Base-by-base conservation (phyloP, 352 stramenopile species). In the Globisporangium paroecandrum region DNA sequence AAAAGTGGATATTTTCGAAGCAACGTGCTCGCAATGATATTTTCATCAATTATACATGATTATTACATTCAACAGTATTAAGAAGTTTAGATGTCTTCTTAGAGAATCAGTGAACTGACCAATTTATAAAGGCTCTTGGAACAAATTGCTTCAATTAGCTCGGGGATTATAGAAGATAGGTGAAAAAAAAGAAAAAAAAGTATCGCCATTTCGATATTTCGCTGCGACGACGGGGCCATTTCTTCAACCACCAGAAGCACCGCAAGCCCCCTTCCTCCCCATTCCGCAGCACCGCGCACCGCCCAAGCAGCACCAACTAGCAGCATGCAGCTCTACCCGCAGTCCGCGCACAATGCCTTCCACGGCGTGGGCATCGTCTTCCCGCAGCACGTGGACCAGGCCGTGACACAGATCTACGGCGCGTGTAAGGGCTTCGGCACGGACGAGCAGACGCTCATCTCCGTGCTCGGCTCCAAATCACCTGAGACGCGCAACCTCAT, bases 391-490 rank as follows among this genome's bases (percentile, higher is more conserved):
- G 75, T 93, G 32, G 85, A 92, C 49, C 72, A 89, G 66, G 76
- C 74, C 29, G 79, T 87, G 36, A 71, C 89, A 65, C 80, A 94
- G 71, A 94, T 94, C 67, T 64, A 89, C 61, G 72, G 61, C 15
- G 85, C 85, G 24, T 87, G 76, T 69, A 84, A 87, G 63, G 85
- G 85, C 55, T 46, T 89, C 24, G 85, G 85, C 74, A 94, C 85
- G 61, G 83, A 94, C 69, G 85, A 94, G 73, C 58, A 89, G 71
- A 82, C 78, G 61, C 75, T 94, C 61, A 90, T 88, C 73, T 55
- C 74, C 5, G 79, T 90, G 62, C 74, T 94, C 24, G 83, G 85
- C 61, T 79, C 73, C 71, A 89, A 87, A 69, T 91, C 85, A 29
- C 82, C 83, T 53, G 77, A 90, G 68, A 76, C 72, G 66, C 85